These are phyloP conservation scores for Parastagonospora nodorum DNA, from an alignment of 2,329 filamentous ascomycete species.

Conservation along the genomic window DNA sequence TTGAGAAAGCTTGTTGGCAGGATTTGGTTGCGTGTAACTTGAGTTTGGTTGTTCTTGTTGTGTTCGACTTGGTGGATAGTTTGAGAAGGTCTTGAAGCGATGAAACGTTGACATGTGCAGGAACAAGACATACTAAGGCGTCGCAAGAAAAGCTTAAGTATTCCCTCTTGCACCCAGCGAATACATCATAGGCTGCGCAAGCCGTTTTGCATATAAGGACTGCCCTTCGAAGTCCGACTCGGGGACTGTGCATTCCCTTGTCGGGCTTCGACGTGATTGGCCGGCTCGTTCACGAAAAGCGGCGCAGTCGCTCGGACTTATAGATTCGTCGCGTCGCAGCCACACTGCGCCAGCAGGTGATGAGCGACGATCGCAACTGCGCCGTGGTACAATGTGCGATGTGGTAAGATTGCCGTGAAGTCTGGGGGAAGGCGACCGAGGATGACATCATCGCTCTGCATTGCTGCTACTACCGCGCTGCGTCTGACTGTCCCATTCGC, in stretches of 20 bases:
- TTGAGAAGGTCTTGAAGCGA: neutral
- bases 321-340: neutral
- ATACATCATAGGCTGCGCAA: neutral
- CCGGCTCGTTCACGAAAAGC: neutral
- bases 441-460: too few species aligned
- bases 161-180: neutral
- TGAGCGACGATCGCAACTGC: neutral
- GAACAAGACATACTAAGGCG: slow-evolving; percentile 1
- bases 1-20: neutral
- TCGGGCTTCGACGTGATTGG: neutral
- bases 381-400: neutral
- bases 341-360: neutral
- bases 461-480: too few species aligned
- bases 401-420: neutral
- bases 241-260: neutral
- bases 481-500: too few species aligned
- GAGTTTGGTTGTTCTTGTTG: too few species aligned
- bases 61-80: neutral
- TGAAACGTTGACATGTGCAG: neutral
- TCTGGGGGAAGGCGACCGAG: too few species aligned
- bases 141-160: slow-evolving; percentile 2
- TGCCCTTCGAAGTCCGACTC: neutral
- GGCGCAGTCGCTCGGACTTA: neutral
- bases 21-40: neutral
- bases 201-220: neutral